A percentile compares a stretch with the other conserved stretches of the same genome.
phyloP scores from a whole-genome alignment of 2,329 filamentous ascomycete genomes.

The Fonsecaea erecta region DNA sequence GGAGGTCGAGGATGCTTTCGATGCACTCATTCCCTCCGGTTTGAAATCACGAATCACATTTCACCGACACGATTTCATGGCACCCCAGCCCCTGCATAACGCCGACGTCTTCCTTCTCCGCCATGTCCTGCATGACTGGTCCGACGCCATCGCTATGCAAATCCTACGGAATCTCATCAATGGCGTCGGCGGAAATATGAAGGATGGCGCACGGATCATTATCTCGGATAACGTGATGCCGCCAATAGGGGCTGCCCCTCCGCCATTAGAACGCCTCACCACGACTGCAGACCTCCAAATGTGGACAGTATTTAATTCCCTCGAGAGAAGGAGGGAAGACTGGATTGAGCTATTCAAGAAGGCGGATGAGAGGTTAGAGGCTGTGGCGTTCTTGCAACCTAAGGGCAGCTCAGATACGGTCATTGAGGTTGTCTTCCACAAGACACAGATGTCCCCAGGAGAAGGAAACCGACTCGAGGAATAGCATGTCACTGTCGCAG shows the following conservation, averaged over 20 bases:
- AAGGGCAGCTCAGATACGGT: constrained; percentile 13
- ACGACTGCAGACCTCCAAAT: constrained; percentile 15
- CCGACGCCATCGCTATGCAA: constrained; percentile 30
- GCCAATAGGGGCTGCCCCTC: background rate
- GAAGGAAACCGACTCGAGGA: background rate
- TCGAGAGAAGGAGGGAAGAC: constrained; percentile 12
- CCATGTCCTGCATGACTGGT: constrained; percentile 38
- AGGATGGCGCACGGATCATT: constrained; percentile 10
- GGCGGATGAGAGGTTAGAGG: constrained; percentile 12
- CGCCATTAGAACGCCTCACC: constrained; percentile 6
- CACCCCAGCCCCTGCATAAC: constrained; percentile 37
- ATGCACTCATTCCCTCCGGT: constrained; percentile 13
- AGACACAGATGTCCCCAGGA: background rate
- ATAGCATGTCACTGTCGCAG: background rate
- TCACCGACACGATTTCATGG: constrained; percentile 43
- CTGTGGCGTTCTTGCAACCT: constrained; percentile 8
- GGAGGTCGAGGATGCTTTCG: constrained; percentile 21
- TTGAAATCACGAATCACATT: constrained; percentile 24
- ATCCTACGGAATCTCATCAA: constrained; percentile 27
- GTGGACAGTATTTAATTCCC: constrained; percentile 5
- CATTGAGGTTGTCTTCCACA: constrained; percentile 14
- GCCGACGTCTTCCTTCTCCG: constrained; percentile 37
- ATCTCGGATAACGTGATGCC: constrained; percentile 13
- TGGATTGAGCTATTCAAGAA: constrained; percentile 15
- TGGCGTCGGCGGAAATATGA: background rate